phyloP scores from a whole-genome alignment of 2,329 filamentous ascomycete genomes.

The Monosporascus sp. region DNA sequence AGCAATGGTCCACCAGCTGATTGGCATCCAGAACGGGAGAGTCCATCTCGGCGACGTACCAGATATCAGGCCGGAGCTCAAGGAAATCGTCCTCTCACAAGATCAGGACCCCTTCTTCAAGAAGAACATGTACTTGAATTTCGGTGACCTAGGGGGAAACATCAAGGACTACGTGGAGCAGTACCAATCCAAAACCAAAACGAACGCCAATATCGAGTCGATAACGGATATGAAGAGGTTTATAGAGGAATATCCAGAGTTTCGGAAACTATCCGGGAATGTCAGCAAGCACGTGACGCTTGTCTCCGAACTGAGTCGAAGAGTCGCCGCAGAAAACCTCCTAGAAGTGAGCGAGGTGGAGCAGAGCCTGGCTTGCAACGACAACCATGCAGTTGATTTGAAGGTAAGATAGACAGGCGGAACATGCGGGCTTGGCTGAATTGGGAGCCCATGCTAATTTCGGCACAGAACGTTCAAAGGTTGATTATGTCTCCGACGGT shows the following conservation, averaged over 20 bases:
- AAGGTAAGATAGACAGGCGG: slow-evolving; percentile 52
- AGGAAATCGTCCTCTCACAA: slow-evolving; percentile 90
- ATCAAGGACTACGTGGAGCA: slow-evolving; percentile 99
- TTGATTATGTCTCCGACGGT: slow-evolving; percentile 78
- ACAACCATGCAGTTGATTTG: slow-evolving; percentile 87
- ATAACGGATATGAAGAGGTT: slow-evolving; percentile 99
- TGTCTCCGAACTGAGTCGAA: slow-evolving; percentile 85
- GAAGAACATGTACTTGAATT: slow-evolving; percentile 99
- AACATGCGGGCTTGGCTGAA: background rate
- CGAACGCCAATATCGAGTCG: slow-evolving; percentile 90
- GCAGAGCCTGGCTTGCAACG: slow-evolving; percentile 93
- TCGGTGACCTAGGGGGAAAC: slow-evolving; percentile 89
- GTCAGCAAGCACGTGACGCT: slow-evolving; percentile 98
- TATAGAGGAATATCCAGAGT: slow-evolving; percentile 97
- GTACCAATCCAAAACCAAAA: slow-evolving; percentile 97
- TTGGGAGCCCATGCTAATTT: slow-evolving; percentile 15
- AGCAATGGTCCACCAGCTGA: slow-evolving; percentile 97
- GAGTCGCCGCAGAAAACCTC: slow-evolving; percentile 78
- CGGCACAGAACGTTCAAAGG: slow-evolving; percentile 67
- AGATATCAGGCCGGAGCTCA: slow-evolving; percentile 79
- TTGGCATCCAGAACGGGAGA: slow-evolving; percentile 92
- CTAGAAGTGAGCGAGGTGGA: slow-evolving; percentile 97
- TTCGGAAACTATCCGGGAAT: slow-evolving; percentile 92
- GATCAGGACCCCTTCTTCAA: slow-evolving; percentile 98
- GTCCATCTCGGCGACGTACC: slow-evolving; percentile 82